Evolutionary conservation across 2,329 filamentous ascomycete genomes (phyloP), one percentile per base, ranked within the genome.

Genomic region (Didymella lethalis): DNA sequence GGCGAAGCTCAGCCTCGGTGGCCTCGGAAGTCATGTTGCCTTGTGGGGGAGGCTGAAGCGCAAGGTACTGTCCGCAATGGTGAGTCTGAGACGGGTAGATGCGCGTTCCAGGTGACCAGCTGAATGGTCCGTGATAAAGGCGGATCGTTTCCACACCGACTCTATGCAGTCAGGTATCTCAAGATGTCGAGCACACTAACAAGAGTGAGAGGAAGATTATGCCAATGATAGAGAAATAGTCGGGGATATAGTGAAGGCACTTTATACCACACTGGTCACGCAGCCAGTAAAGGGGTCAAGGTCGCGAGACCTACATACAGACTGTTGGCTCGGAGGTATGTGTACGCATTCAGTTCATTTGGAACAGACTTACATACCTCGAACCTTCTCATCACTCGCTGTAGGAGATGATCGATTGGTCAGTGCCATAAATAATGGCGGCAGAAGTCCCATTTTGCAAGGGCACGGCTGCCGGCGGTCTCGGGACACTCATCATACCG

Each of bases 21-120:
- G 23, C 38, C 38, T 41, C 18, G 23, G 31, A 45, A n/a, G 49
- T 38, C 55, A 58, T 58, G 31, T 38, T 41, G 55, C 28, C 31
- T 45, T 10, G 20, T 20, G 11, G 2, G 14, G n/a, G 25, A 53
- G 49, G 29, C 55, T 53, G 38, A 48, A 36, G 25, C n/a, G 43
- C 4, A 29, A 28, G 44, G 44, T 31, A 29, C 25, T 8, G 7
- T 32, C 32, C 12, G 8, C 11, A 20, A 23, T 25, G 18, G 34
- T 20, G 49, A 49, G 38, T n/a, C 23, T 52, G 10, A 53, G 49
- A 47, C 34, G 47, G 28, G 28, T 11, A 23, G 28, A 23, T 23
- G 41, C 26, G 32, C 29, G 38, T 18, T 36, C 14, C n/a, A 43
- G 20, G 26, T 20, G 43, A 36, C 29, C 26, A 29, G 31, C n/a